These are phyloP conservation scores for Jatropha curcas DNA, from an alignment of 345 rosid species.

Conservation along the genomic window DNA sequence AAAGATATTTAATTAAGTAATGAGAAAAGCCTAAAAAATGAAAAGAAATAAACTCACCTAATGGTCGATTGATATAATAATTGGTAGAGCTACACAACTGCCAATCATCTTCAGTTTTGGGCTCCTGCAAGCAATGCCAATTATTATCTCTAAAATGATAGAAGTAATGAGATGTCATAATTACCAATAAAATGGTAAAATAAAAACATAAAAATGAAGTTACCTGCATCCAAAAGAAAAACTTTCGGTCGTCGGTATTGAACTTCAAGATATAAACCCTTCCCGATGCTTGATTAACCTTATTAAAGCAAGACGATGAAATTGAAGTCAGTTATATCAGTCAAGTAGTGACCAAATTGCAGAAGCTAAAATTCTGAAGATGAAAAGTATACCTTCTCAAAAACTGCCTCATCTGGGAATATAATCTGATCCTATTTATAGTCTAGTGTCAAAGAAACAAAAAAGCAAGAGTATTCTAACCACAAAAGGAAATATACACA, in stretches of 20 bases:
- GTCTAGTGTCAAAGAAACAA: constrained; percentile 59
- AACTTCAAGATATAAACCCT: constrained; percentile 90
- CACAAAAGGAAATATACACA: constrained; percentile 1
- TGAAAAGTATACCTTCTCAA: constrained; percentile 71
- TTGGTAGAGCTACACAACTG: constrained; percentile 69
- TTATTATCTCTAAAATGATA: constrained; percentile 4
- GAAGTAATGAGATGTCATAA: not conserved
- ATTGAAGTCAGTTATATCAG: constrained; percentile 4
- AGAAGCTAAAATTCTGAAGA: not conserved
- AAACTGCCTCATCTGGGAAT: constrained; percentile 89
- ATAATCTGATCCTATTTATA: constrained; percentile 87
- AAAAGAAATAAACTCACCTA: constrained; percentile 47
- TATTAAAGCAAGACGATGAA: constrained; percentile 19
- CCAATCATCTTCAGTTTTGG: constrained; percentile 66
- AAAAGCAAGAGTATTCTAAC: constrained; percentile 10
- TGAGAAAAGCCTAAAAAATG: not conserved
- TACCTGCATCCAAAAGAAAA: constrained; percentile 97
- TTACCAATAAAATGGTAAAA: not conserved
- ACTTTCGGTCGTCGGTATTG: constrained; percentile 79
- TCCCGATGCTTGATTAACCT: constrained; percentile 88
- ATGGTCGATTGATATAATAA: constrained; percentile 63
- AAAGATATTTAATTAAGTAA: not conserved
- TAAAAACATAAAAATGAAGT: constrained; percentile 9
- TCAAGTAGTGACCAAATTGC: not conserved
- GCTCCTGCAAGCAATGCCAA: constrained; percentile 54